Evolutionary conservation across 148 eudicot species (phyloP).

Genomic region (Salicornia ramosissima): DNA sequence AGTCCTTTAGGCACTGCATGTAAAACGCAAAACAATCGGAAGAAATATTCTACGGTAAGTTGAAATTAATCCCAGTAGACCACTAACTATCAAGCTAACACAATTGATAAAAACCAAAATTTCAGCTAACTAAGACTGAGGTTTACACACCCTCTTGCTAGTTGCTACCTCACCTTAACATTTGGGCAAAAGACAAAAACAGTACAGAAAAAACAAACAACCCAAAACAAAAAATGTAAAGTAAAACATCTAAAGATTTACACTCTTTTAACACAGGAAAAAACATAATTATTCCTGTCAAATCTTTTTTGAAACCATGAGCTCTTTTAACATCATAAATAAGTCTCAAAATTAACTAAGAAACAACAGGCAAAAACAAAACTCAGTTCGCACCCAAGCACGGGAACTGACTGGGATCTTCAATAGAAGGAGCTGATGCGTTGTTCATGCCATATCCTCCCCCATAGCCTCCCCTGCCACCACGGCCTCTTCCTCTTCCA

Average conservation of each 20-base stretch:
- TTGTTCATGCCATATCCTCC: slow-evolving; percentile 31
- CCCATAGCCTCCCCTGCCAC: slow-evolving; percentile 38
- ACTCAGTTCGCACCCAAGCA: slow-evolving; percentile 46
- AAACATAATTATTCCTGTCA: slow-evolving; percentile 29
- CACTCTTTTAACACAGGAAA: slow-evolving; percentile 36
- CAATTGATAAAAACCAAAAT: slow-evolving; percentile 18
- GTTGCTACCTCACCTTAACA: slow-evolving; percentile 15
- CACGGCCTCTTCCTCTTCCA: slow-evolving; percentile 55
- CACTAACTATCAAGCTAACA: too few species aligned
- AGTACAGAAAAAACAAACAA: background rate
- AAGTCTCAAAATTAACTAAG: slow-evolving; percentile 19
- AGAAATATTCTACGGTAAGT: background rate
- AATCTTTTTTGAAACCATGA: slow-evolving; percentile 14
- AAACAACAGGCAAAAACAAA: slow-evolving; percentile 14
- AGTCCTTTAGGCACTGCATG: too few species aligned
- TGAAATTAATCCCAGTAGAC: too few species aligned
- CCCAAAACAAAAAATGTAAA: slow-evolving; percentile 21
- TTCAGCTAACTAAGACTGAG: slow-evolving; percentile 12
- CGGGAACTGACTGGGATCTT: slow-evolving; percentile 45
- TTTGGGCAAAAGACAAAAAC: background rate
- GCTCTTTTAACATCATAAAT: slow-evolving; percentile 21
- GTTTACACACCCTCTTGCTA: slow-evolving; percentile 25
- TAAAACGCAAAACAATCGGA: background rate
- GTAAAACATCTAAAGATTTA: slow-evolving; percentile 30
- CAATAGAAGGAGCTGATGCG: slow-evolving; percentile 40